phyloP scores from a whole-genome alignment of 2,329 filamentous ascomycete species.

The Zymoseptoria brevis region DNA sequence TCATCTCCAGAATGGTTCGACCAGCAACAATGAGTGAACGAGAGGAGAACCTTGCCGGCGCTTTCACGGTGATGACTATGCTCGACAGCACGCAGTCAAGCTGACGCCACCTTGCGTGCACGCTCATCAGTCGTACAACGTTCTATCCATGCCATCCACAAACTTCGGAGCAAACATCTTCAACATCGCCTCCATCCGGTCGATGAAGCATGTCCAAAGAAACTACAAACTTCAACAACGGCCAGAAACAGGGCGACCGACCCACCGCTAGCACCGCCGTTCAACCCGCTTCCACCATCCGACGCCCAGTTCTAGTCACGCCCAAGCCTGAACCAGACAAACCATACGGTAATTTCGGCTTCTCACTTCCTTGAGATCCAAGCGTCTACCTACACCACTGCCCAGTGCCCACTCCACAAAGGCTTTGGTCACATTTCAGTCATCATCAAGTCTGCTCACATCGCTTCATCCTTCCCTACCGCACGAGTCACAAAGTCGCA shows the following conservation, averaged over 20 bases:
- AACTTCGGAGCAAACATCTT: neutral
- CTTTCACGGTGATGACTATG: neutral
- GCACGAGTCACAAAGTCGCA: no score
- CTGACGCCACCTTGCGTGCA: neutral
- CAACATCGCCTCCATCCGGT: neutral
- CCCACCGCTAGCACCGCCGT: neutral
- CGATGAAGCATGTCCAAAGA: neutral
- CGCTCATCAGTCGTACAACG: neutral
- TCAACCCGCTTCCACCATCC: no score
- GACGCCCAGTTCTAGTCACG: no score
- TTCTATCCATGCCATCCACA: neutral
- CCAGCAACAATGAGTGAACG: neutral
- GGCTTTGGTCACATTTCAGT: no score
- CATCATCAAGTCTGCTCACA: no score
- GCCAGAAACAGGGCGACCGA: neutral
- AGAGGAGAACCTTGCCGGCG: neutral
- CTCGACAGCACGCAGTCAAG: no score
- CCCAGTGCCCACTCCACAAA: no score
- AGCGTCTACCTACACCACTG: neutral
- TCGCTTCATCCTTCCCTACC: no score
- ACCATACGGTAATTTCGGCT: neutral
- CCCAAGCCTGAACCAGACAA: neutral
- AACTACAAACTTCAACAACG: neutral
- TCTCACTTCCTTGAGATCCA: neutral
- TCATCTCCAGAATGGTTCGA: neutral